phyloP scores from a whole-genome alignment of 2,329 filamentous ascomycete genomes.

The Fusarium goolgardi region DNA sequence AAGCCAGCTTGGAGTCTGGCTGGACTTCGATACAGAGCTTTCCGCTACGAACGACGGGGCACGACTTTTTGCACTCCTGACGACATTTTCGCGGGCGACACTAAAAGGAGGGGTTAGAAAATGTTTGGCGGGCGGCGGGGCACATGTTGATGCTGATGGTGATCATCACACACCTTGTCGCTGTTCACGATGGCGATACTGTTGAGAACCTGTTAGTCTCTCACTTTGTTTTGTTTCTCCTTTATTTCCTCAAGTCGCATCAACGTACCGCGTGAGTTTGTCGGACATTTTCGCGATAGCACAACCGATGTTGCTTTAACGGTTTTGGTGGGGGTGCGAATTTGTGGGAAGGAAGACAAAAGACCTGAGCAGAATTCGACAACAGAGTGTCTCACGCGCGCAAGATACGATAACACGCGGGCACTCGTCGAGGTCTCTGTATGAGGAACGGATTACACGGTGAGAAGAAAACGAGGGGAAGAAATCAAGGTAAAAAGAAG shows the following conservation, averaged over 20 bases:
- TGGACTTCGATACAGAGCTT: slow-evolving; percentile 97
- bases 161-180: slow-evolving; percentile 76
- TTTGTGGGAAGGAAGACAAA: slow-evolving; percentile 24
- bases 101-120: slow-evolving; percentile 49
- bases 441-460: slow-evolving; percentile 27
- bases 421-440: slow-evolving; percentile 41
- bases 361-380: slow-evolving; percentile 17
- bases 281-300: slow-evolving; percentile 76
- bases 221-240: not conserved
- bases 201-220: slow-evolving; percentile 46
- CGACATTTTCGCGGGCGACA: slow-evolving; percentile 79
- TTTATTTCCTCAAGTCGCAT: not conserved
- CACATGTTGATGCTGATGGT: slow-evolving; percentile 30
- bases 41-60: slow-evolving; percentile 95
- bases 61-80: slow-evolving; percentile 99
- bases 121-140: slow-evolving; percentile 47
- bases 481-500: slow-evolving; percentile 32
- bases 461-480: slow-evolving; percentile 21
- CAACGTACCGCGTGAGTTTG: slow-evolving; percentile 90
- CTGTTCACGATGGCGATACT: slow-evolving; percentile 99
- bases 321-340: slow-evolving; percentile 33
- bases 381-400: slow-evolving; percentile 35
- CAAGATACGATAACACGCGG: slow-evolving; percentile 37
- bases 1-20: slow-evolving; percentile 90
- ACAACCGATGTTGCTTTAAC: slow-evolving; percentile 36